phyloP scores from a whole-genome alignment of 495 filamentous ascomycete genomes.

The Penicillium pulvis region DNA sequence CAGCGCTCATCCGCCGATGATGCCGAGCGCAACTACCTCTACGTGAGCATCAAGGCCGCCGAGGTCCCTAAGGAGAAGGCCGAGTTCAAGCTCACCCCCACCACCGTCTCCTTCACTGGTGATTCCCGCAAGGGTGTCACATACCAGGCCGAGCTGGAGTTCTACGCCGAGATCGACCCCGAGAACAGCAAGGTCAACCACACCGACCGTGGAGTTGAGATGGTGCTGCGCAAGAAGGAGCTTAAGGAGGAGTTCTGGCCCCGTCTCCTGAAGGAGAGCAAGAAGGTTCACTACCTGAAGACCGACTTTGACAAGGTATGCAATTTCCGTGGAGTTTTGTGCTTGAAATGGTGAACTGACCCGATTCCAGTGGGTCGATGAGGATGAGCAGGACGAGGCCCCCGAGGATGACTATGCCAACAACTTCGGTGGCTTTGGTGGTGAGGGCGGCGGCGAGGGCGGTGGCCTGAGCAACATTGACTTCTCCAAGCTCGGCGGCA shows the following conservation, averaged over 20 bases:
- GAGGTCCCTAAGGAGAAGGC: slow-evolving; percentile 71
- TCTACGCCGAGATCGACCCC: slow-evolving; percentile 90
- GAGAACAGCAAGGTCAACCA: slow-evolving; percentile 79
- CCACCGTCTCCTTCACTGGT: slow-evolving; percentile 77
- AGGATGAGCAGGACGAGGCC: slow-evolving; percentile 94
- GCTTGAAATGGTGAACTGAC: slow-evolving; percentile 20
- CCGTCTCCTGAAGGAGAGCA: slow-evolving; percentile 80
- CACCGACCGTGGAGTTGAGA: slow-evolving; percentile 79
- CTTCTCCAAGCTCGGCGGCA: slow-evolving; percentile 86
- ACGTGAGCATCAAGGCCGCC: slow-evolving; percentile 82
- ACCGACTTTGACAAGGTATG: slow-evolving; percentile 96
- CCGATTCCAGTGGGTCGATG: slow-evolving; percentile 83
- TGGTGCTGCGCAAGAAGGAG: slow-evolving; percentile 96
- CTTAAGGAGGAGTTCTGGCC: slow-evolving; percentile 91
- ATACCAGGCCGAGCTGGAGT: slow-evolving; percentile 84
- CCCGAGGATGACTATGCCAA: slow-evolving; percentile 76
- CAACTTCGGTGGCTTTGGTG: slow-evolving; percentile 70
- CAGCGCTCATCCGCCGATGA: slow-evolving; percentile 88
- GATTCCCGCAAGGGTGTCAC: slow-evolving; percentile 76
- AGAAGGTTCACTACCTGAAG: slow-evolving; percentile 96
- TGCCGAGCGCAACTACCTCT: slow-evolving; percentile 84
- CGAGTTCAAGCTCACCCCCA: slow-evolving; percentile 78
- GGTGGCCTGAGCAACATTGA: slow-evolving; percentile 68
- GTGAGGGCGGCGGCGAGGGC: slow-evolving; percentile 49
- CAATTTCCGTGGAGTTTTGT: slow-evolving; percentile 3